Percentiles rank a stretch among this genome's conserved stretches.
These are phyloP conservation scores for Thermomyces lanuginosus DNA, from an alignment of 2,329 filamentous ascomycete genomes.

Conservation along the genomic window DNA sequence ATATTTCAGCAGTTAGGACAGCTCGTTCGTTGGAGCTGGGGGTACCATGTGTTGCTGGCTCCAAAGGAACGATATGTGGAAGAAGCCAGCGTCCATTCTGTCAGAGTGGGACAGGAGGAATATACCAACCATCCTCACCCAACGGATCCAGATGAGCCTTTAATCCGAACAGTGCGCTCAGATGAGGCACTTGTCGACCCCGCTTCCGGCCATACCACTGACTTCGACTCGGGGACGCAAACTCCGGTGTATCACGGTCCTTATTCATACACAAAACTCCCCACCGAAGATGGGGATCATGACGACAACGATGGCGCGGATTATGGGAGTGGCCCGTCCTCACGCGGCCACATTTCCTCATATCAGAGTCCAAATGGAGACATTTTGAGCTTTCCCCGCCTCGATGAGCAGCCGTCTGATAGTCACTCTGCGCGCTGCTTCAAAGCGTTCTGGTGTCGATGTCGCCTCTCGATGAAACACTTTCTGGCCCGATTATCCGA, in stretches of 20 bases:
- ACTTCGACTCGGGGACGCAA: constrained; percentile 20
- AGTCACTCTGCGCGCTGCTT: constrained; percentile 14
- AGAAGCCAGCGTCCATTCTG: constrained; percentile 23
- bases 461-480: constrained; percentile 11
- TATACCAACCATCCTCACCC: constrained; percentile 27
- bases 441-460: constrained; percentile 13
- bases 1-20: constrained; percentile 98
- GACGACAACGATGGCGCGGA: constrained; percentile 10
- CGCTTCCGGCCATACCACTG: constrained; percentile 4
- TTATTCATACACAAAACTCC: constrained; percentile 21
- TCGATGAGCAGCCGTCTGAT: constrained; percentile 16
- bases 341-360: constrained; percentile 19
- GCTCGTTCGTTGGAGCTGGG: constrained; percentile 93
- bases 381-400: constrained; percentile 42
- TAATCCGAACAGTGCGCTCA: constrained; percentile 17
- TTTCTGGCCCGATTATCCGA: constrained; percentile 9
- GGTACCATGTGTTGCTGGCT: constrained; percentile 84
- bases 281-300: constrained; percentile 6
- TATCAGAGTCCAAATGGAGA: constrained; percentile 32
- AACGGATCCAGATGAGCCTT: constrained; percentile 21
- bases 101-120: constrained; percentile 24
- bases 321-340: constrained; percentile 16
- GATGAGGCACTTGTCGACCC: constrained; percentile 11
- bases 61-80: constrained; percentile 47
- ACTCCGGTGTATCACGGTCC: constrained; percentile 22